These are phyloP conservation scores for Biscutella auriculata DNA, from an alignment of 441 rosid species.

Conservation along the genomic window DNA sequence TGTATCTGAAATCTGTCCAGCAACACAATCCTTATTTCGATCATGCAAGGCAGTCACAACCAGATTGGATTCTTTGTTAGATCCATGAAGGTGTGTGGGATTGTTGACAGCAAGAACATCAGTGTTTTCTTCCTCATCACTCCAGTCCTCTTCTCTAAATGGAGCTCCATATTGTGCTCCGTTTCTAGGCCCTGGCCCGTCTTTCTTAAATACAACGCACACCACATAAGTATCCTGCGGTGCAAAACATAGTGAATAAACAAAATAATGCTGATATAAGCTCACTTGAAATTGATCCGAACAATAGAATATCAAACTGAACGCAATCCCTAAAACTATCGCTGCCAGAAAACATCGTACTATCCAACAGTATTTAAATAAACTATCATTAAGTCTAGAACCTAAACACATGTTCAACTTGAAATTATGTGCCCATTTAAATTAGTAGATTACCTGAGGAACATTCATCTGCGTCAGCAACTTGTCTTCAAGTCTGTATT, in stretches of 20 bases:
- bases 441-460: conserved; percentile 27
- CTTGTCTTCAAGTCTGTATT: conserved; percentile 51
- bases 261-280: not conserved
- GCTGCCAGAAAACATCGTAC: not conserved
- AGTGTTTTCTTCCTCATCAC: conserved; percentile 27
- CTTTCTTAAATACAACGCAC: conserved; percentile 52
- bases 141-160: conserved; percentile 76
- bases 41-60: conserved; percentile 4
- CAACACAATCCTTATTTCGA: conserved; percentile 8
- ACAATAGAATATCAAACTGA: not conserved
- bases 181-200: conserved; percentile 72
- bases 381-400: not conserved
- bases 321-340: too few relatives aligned
- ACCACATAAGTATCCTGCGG: conserved; percentile 48
- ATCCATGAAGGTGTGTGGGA: not conserved
- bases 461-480: conserved; percentile 30
- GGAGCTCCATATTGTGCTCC: conserved; percentile 89
- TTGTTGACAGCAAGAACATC: not conserved
- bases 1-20: conserved; percentile 20
- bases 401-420: not conserved
- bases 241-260: not conserved
- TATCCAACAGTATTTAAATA: not conserved
- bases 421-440: not conserved
- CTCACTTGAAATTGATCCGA: not conserved
- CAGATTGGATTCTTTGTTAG: conserved; percentile 5